phyloP scores from a whole-genome alignment of 306 rosid genomes.

The Casuarina cunninghamiana region DNA sequence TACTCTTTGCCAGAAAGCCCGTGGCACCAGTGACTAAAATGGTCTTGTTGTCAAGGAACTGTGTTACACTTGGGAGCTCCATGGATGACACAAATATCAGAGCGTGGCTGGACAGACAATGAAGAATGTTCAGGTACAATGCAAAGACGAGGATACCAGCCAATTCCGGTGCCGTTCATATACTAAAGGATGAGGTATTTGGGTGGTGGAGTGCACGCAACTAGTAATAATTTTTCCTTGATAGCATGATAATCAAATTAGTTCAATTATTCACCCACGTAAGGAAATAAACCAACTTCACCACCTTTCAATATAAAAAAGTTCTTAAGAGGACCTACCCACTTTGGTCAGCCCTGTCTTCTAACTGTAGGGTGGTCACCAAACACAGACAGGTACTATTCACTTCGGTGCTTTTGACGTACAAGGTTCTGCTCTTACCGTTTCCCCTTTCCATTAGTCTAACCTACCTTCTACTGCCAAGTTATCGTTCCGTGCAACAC shows the following conservation, averaged over 20 bases:
- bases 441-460: neutral
- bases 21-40: constrained; percentile 67
- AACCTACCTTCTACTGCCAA: neutral
- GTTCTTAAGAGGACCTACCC: neutral
- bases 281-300: neutral
- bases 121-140: neutral
- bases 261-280: neutral
- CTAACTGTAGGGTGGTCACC: neutral
- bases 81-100: constrained; percentile 33
- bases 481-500: neutral
- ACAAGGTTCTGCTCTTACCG: too few species aligned
- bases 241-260: neutral
- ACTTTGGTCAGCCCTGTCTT: neutral
- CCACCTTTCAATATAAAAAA: neutral
- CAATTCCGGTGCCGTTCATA: constrained; percentile 14
- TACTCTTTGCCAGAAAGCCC: constrained; percentile 78
- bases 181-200: constrained; percentile 15
- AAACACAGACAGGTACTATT: too few species aligned
- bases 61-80: constrained; percentile 65
- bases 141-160: constrained; percentile 3
- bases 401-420: neutral
- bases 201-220: constrained; percentile 19
- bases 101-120: neutral
- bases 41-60: constrained; percentile 52
- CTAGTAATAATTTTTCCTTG: neutral